Evolutionary conservation across 176 grass and related monocot species (phyloP).

Genomic region (sorghum (Sorghum bicolor)): Sorghum_bicolor_NCBIv3 NC_012879.2:6807501-6808000

Average conservation of each 20-base stretch:
- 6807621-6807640: not conserved
- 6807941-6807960: not conserved
- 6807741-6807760: not conserved
- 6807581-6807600: not conserved
- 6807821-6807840: not conserved
- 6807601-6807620: not conserved
- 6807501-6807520: not conserved
- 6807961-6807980: not conserved
- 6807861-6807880: not conserved
- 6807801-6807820: not conserved
- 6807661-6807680: not conserved
- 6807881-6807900: not conserved
- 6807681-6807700: not conserved
- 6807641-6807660: not conserved
- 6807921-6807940: not conserved
- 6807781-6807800: not conserved
- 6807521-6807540: not conserved
- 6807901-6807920: not conserved
- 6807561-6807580: not conserved
- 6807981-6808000: not conserved
- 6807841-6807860: not conserved
- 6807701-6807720: not conserved
- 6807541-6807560: not conserved
- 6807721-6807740: not conserved
- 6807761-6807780: not conserved